Conservation (phyloP, 345 rosid species). For the Diplotaxis tenuifolia region DNA sequence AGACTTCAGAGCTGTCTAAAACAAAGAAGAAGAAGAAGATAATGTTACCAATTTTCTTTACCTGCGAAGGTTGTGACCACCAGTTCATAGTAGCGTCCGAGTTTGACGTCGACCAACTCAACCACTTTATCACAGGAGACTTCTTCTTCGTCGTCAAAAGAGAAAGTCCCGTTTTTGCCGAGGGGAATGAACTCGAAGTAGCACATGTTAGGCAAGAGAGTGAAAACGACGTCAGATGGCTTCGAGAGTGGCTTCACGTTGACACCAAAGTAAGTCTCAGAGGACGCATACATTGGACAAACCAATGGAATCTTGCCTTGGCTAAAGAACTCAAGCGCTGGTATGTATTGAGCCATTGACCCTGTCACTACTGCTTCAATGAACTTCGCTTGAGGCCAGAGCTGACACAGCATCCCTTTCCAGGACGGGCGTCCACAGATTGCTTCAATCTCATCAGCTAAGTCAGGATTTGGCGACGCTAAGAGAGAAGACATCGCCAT, state of each 20-base stretch:
- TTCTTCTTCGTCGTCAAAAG: conserved; percentile 47
- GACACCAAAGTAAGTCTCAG: conserved; percentile 92
- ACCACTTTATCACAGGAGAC: conserved; percentile 38
- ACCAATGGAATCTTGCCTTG: conserved; percentile 77
- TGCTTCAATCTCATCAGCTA: conserved; percentile 55
- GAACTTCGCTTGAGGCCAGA: conserved; percentile 88
- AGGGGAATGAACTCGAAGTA: conserved; percentile 80
- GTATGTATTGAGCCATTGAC: conserved; percentile 91
- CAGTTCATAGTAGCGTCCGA: conserved; percentile 73
- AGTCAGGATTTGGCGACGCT: conserved; percentile 40
- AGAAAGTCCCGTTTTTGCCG: conserved; percentile 51
- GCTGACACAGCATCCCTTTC: conserved; percentile 75
- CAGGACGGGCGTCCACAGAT: conserved; percentile 59
- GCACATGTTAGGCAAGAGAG: conserved; percentile 89
- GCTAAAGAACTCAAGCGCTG: conserved; percentile 73
- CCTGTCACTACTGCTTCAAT: conserved; percentile 92
- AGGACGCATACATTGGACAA: conserved; percentile 92
- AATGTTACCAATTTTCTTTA: background rate
- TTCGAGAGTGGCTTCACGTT: conserved; percentile 71
- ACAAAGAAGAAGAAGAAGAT: too few species aligned
- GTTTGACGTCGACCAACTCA: conserved; percentile 67
- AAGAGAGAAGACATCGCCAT: conserved; percentile 45
- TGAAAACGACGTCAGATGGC: conserved; percentile 83
- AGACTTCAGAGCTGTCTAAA: too few species aligned
- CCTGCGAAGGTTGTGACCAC: conserved; percentile 81